Conservation (phyloP, 1,139 yeast genomes). For the Scheffersomyces illinoinensis region DNA sequence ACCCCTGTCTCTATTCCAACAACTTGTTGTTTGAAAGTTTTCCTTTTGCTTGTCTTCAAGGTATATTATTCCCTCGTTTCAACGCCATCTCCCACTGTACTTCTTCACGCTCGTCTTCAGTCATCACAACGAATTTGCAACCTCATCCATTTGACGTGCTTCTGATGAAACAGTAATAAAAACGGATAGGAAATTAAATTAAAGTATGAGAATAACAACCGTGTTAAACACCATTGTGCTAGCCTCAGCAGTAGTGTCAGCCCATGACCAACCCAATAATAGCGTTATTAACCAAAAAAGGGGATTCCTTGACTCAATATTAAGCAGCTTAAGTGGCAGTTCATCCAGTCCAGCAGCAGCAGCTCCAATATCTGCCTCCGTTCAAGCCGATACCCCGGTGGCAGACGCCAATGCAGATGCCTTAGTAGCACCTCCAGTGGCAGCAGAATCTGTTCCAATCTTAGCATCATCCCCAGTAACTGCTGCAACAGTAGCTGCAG, state of each 20-base stretch:
- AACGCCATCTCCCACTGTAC: background rate
- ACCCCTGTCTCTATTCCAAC: background rate
- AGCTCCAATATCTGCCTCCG: slow-evolving; percentile 13
- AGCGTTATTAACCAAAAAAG: slow-evolving; percentile 9
- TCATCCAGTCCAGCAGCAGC: slow-evolving; percentile 4
- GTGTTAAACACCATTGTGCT: slow-evolving; percentile 21
- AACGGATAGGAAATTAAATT: slow-evolving; percentile 2
- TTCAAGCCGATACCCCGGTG: slow-evolving; percentile 5
- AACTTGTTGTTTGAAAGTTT: background rate
- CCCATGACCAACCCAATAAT: slow-evolving; percentile 12
- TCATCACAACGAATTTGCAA: background rate
- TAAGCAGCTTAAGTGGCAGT: slow-evolving; percentile 8
- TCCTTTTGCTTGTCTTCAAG: background rate
- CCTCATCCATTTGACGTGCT: background rate
- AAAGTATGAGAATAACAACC: slow-evolving; percentile 19
- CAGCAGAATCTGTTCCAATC: slow-evolving; percentile 5
- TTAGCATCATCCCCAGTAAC: slow-evolving; percentile 1
- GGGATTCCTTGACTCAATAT: slow-evolving; percentile 16
- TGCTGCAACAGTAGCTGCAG: background rate
- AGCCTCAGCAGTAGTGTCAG: slow-evolving; percentile 19
- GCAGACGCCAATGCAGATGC: slow-evolving; percentile 1
- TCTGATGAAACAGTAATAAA: slow-evolving; percentile 11
- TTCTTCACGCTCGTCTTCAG: background rate
- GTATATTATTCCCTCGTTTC: background rate
- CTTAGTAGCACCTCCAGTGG: slow-evolving; percentile 4